These are phyloP conservation scores for Ricinus communis DNA, from an alignment of 345 rosid genomes.

Conservation along the genomic window DNA sequence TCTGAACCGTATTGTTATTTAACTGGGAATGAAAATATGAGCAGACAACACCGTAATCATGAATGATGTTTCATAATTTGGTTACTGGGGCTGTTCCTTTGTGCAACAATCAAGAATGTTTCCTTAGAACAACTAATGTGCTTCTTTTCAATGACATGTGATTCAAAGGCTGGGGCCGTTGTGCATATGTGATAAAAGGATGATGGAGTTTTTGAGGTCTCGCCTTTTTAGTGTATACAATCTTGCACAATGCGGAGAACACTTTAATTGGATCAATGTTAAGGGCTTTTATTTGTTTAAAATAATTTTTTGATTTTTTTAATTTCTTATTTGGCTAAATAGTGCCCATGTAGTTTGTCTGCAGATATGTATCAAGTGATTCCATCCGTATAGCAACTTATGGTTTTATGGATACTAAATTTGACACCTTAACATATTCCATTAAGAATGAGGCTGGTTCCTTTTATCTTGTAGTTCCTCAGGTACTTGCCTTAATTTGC, in stretches of 20 bases:
- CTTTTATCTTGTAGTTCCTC: conserved; percentile 73
- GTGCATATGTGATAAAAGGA: background rate
- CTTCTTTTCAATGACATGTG: background rate
- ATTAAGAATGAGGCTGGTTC: conserved; percentile 61
- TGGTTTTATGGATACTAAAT: conserved; percentile 69
- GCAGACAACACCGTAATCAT: background rate
- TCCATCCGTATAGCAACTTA: conserved; percentile 54
- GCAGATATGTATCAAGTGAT: conserved; percentile 81
- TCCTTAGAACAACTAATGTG: background rate
- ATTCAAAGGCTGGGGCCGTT: background rate
- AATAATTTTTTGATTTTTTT: background rate
- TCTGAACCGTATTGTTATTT: background rate
- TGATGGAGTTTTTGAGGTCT: background rate
- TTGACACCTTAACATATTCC: conserved; percentile 39
- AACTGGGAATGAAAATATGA: background rate
- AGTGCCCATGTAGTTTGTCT: conserved; percentile 32
- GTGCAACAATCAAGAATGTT: background rate
- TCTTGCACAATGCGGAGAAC: background rate
- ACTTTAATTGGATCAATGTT: background rate
- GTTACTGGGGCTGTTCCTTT: background rate
- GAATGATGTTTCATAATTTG: background rate
- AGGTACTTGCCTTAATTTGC: conserved; percentile 45
- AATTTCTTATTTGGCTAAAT: conserved; percentile 28
- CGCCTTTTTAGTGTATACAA: background rate
- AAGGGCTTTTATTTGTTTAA: background rate